Base-by-base conservation (phyloP, 192 early-diverging fungal species). In the Allomyces macrogynus region DNA sequence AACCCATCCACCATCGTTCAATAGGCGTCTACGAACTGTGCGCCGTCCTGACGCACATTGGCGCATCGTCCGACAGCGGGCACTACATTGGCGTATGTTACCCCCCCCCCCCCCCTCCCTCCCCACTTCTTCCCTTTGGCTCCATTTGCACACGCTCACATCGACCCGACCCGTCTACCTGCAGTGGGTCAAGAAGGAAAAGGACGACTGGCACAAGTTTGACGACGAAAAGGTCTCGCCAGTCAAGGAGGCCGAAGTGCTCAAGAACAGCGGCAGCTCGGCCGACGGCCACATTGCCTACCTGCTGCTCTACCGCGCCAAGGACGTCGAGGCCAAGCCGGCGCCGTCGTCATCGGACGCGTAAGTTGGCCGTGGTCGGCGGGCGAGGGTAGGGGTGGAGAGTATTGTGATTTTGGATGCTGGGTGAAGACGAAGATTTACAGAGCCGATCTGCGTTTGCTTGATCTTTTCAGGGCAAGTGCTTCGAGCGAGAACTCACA, bases 211-310 rank as follows among this genome's bases (percentile, higher is more conserved):
- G 87, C 77, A 84, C 77, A 92, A 94, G 69, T 97, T 89, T 73
- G 91, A 99, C 69, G 95, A 99, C 71, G 93, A 99, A 61, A 84
- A 89, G 32, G 95, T 99, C 14, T 87, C 88, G 5, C 77, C 82
- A 43, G 81, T 94, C 27, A 84, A 76, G 10, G 80, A 87, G 64
- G 88, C 89, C 20, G 95, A 99, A 23, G 89, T 99, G 64, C 71
- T 83, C 44, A 91, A 88, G 43, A 87, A 88, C 66, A 94, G 95
- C 23, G 93, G 94, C 32, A 94, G 89, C 70, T 77, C 80, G 61
- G 80, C 84, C 24, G 86, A 87, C 66, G 85, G 84, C 79, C 86
- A 87, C 63, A 86, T 81, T 9, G 91, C 92, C 12, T 97, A 97
- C 69, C 82, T 97, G 72, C 81, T 85, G 5, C 77, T 97, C 44